A percentile compares a stretch with the other conserved stretches of the same genome.
phyloP scores from a whole-genome alignment of 2,329 filamentous ascomycete genomes.

The Sporothrix protearum region DNA sequence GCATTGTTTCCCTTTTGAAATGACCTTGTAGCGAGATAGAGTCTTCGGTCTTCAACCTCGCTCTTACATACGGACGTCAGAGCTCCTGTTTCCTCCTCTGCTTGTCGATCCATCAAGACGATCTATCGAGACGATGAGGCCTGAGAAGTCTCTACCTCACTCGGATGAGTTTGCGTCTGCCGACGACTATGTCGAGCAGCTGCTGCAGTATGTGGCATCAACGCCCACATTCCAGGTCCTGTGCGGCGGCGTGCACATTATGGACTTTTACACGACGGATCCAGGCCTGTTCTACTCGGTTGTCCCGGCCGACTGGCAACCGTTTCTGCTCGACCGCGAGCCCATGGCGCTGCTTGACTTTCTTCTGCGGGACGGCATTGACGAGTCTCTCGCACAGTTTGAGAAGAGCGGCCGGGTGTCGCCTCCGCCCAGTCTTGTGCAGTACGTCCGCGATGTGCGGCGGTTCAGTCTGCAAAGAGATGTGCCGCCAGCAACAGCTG shows the following conservation, averaged over 20 bases:
- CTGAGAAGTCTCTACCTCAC: constrained; percentile 58
- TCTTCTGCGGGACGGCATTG: constrained; percentile 72
- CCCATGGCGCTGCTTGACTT: constrained; percentile 76
- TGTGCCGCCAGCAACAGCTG: constrained; percentile 42
- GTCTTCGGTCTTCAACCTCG: background rate
- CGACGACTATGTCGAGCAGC: constrained; percentile 73
- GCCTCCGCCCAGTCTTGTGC: constrained; percentile 57
- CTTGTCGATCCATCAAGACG: too few relatives aligned
- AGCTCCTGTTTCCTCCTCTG: background rate
- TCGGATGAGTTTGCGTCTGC: constrained; percentile 64
- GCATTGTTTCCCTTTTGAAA: background rate
- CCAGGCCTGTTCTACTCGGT: constrained; percentile 77
- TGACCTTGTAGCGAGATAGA: background rate
- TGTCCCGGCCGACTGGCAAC: constrained; percentile 75
- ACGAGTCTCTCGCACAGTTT: constrained; percentile 33
- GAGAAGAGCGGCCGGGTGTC: background rate
- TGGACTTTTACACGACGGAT: constrained; percentile 89
- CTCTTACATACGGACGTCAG: background rate
- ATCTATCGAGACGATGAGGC: constrained; percentile 22
- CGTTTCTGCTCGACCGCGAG: constrained; percentile 67
- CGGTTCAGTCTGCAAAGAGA: constrained; percentile 63
- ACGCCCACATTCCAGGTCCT: constrained; percentile 77
- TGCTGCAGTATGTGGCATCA: constrained; percentile 71
- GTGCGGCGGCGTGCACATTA: constrained; percentile 94
- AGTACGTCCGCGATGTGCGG: constrained; percentile 70